A percentile compares a stretch with the other conserved stretches of the same genome.
Evolutionary conservation across 1,139 yeast species (phyloP).

Genomic region (Kurtzmaniella natalensis): DNA sequence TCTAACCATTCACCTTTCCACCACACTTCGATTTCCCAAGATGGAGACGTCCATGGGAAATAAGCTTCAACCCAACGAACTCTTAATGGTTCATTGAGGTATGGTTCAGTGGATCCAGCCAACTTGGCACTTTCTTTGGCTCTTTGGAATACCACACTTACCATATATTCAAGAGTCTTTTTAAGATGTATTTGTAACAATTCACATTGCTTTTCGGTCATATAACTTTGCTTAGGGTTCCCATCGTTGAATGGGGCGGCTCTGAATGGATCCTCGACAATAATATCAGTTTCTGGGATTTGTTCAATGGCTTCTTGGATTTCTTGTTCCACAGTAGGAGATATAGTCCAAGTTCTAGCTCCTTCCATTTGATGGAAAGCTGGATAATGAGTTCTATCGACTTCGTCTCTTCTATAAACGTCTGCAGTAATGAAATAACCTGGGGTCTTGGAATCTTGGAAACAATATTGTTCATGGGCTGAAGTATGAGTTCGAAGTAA

Average conservation of each 20-base stretch:
- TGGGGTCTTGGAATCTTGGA: conserved; percentile 55
- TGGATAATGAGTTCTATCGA: conserved; percentile 94
- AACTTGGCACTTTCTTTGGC: conserved; percentile 65
- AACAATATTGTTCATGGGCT: conserved; percentile 91
- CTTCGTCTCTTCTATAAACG: conserved; percentile 92
- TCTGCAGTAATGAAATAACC: conserved; percentile 95
- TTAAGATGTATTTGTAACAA: conserved; percentile 76
- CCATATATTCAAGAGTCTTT: conserved; percentile 77
- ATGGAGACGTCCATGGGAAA: conserved; percentile 98
- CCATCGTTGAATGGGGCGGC: conserved; percentile 43
- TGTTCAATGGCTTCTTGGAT: conserved; percentile 56
- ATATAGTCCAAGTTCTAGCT: conserved; percentile 76
- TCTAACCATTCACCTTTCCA: conserved; percentile 99
- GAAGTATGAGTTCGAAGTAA: conserved; percentile 91
- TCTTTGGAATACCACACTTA: conserved; percentile 75
- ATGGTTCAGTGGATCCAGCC: conserved; percentile 61
- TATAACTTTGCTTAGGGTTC: conserved; percentile 79
- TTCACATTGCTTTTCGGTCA: conserved; percentile 65
- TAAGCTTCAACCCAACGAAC: conserved; percentile 95
- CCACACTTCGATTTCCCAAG: conserved; percentile 98
- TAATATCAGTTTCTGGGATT: conserved; percentile 62
- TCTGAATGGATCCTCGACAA: conserved; percentile 71
- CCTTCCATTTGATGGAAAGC: conserved; percentile 99
- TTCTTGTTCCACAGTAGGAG: conserved; percentile 34
- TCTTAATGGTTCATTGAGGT: conserved; percentile 69